Base-by-base conservation (phyloP, 805 yeast genomes). In the Zygoascus ofunaensis region DNA sequence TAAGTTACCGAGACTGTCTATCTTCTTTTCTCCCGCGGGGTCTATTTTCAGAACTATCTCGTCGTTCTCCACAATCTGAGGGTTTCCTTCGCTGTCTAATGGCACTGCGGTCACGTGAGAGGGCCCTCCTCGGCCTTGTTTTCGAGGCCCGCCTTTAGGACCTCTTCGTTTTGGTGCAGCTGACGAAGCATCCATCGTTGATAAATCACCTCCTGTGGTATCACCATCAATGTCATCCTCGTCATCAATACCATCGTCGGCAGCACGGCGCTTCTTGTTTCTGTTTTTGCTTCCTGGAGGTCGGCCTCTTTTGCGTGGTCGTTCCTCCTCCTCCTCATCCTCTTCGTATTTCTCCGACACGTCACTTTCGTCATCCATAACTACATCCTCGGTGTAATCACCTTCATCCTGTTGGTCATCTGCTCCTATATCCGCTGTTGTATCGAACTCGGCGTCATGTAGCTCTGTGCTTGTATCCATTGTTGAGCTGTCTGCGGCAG, bases 41-140 rank as follows among this genome's bases (percentile, higher is more conserved):
- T 90, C 97, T 50, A 74, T 81, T 1, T 82, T 82, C 14, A 87
- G 70, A 5, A 74, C 78, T 37, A 81, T 80, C 67, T 90, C 97
- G 58, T 87, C 95, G 56, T 81, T 74, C 19, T 67, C 68, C 4
- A 89, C 71, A 23, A 71, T 70, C 43, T 78, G 66, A 14, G 82
- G 80, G 46, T 77, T 74, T 1, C 94, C 94, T 22, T 78, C 74
- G 37, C 76, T 83, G 56, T 83, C 87, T 33, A 73, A 66, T 3
- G 74, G 75, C 38, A 60, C 58, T 17, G 66, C 64, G 24, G 34
- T 55, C 46, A 43, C 49, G 47, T 42, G 51, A 3, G 48, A 47
- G 5, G 51, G 49, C 30, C 53, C 39, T 37, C 55, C 48, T 21
- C 52, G 39, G 19, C 45, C 33, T 40, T 52, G 23, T 44, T 54